phyloP scores from a whole-genome alignment of 148 eudicot species.

The Limonium bicolor region DNA sequence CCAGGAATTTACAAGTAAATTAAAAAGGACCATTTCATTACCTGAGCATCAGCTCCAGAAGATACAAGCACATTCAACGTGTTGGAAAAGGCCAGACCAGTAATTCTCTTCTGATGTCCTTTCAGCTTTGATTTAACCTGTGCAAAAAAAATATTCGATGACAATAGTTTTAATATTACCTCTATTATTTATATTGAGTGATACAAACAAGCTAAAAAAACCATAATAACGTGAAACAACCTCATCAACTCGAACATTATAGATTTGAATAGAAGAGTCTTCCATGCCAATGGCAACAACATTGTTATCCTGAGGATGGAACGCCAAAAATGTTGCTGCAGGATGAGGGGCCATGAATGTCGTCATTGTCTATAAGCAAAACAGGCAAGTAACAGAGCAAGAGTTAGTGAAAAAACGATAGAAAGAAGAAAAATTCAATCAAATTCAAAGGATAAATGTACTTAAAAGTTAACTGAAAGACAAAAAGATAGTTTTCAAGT shows the following conservation, averaged over 20 bases:
- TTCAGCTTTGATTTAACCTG: constrained; percentile 39
- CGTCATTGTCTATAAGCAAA: constrained; percentile 74
- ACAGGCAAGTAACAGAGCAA: too few relatives aligned
- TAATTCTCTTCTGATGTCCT: constrained; percentile 36
- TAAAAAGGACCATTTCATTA: constrained; percentile 8
- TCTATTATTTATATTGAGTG: neutral
- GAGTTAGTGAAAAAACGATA: too few relatives aligned
- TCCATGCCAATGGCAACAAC: constrained; percentile 97
- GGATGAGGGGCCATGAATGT: constrained; percentile 96
- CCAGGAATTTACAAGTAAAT: too few relatives aligned
- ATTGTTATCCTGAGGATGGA: constrained; percentile 95
- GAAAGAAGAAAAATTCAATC: too few relatives aligned
- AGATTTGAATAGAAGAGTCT: constrained; percentile 86
- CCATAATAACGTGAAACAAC: constrained; percentile 13
- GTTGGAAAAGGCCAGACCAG: constrained; percentile 42
- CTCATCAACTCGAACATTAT: constrained; percentile 94
- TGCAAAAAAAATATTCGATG: neutral
- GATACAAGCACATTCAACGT: constrained; percentile 30
- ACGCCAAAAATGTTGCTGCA: constrained; percentile 84
- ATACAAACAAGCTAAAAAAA: neutral
- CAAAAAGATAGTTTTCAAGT: too few relatives aligned
- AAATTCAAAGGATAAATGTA: too few relatives aligned
- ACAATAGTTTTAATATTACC: neutral
- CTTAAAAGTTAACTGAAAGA: too few relatives aligned
- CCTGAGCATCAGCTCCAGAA: constrained; percentile 51